Evolutionary conservation across 352 stramenopile species (phyloP).

Genomic region (Chrysophaeum taylorii): DNA sequence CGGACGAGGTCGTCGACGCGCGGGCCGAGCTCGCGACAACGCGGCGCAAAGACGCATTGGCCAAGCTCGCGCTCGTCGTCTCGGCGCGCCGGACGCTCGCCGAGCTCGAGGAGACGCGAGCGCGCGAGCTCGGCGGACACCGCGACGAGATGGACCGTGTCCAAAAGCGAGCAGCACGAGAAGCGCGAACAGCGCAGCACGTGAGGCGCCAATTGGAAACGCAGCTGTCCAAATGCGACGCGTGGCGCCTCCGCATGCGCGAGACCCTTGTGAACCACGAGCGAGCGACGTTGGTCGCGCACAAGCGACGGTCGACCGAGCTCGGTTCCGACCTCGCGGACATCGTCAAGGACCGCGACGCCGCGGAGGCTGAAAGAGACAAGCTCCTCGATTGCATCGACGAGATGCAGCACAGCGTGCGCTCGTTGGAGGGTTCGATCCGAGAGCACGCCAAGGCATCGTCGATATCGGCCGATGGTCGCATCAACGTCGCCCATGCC

Average conservation of each 20-base stretch:
- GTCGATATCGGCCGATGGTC: constrained; percentile 30
- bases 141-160: constrained; percentile 14
- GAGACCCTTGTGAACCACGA: constrained; percentile 39
- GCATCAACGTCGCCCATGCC: constrained; percentile 34
- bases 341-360: constrained; percentile 27
- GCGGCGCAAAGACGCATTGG: no score
- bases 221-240: constrained; percentile 16
- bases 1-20: not conserved
- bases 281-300: constrained; percentile 33
- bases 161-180: not conserved
- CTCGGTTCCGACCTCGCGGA: constrained; percentile 30
- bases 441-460: constrained; percentile 33
- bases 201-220: constrained; percentile 8
- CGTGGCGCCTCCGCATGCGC: constrained; percentile 26
- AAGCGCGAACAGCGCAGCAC: not conserved
- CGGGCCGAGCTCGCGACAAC: not conserved
- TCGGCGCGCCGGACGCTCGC: not conserved
- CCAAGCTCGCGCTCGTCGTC: not conserved
- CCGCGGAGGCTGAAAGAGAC: constrained; percentile 31
- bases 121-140: not conserved
- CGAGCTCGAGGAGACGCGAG: not conserved
- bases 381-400: constrained; percentile 23
- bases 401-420: constrained; percentile 28
- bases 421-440: constrained; percentile 33
- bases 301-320: constrained; percentile 35